phyloP scores from a whole-genome alignment of 2,329 filamentous ascomycete species.

The Plenodomus lindquistii region DNA sequence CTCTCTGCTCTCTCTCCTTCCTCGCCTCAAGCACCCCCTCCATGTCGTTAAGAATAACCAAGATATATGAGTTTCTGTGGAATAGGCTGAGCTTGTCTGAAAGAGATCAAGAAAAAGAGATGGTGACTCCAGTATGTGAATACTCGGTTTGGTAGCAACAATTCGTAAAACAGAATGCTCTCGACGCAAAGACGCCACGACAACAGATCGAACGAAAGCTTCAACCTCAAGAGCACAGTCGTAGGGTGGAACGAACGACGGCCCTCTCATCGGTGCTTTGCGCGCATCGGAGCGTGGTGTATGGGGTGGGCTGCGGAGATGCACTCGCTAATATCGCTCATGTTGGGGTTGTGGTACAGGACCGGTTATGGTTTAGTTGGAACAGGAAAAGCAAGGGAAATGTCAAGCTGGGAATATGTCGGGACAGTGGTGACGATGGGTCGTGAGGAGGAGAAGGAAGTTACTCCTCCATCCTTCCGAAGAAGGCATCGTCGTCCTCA shows the following conservation, averaged over 20 bases:
- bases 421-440: conserved; percentile 10
- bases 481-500: conserved; percentile 93
- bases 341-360: conserved; percentile 41
- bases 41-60: conserved; percentile 1
- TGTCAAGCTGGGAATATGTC: conserved; percentile 7
- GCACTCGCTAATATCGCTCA: conserved; percentile 42
- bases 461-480: conserved; percentile 89
- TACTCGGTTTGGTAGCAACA: conserved; percentile 7
- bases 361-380: conserved; percentile 18
- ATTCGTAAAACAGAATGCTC: conserved; percentile 31
- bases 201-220: conserved; percentile 29
- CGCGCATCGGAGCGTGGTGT: conserved; percentile 9
- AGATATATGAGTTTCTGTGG: conserved; percentile 22
- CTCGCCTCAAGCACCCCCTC: not conserved
- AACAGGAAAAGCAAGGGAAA: conserved; percentile 9
- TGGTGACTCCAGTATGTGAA: conserved; percentile 23
- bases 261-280: conserved; percentile 50
- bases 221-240: conserved; percentile 45
- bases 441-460: conserved; percentile 1
- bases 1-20: not conserved
- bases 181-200: conserved; percentile 36
- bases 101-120: conserved; percentile 14
- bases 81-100: conserved; percentile 11
- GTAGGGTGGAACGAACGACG: conserved; percentile 27
- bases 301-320: conserved; percentile 42